phyloP scores from a whole-genome alignment of 768 basidiomycete species.

The Amanita rimosa region DNA sequence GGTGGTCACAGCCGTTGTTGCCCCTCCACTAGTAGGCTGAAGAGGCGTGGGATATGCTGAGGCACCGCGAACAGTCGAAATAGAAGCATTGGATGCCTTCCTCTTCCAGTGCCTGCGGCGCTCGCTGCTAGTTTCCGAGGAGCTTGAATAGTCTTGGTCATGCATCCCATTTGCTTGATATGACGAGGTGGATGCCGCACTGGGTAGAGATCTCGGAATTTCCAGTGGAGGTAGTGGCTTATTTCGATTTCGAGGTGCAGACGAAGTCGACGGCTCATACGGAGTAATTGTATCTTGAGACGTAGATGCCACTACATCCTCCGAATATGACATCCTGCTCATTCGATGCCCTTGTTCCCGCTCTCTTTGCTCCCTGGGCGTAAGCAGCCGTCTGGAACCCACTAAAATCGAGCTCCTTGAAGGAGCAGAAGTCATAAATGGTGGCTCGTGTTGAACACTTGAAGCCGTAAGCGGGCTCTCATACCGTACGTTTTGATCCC shows the following conservation, averaged over 20 bases:
- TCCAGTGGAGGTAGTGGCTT: slow-evolving; percentile 36
- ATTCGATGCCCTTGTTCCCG: not conserved
- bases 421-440: not conserved
- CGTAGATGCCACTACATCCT: slow-evolving; percentile 22
- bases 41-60: slow-evolving; percentile 39
- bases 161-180: slow-evolving; percentile 13
- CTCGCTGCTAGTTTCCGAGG: slow-evolving; percentile 7
- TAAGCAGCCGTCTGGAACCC: slow-evolving; percentile 38
- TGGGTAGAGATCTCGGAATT: slow-evolving; percentile 48
- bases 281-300: slow-evolving; percentile 29
- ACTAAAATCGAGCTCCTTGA: slow-evolving; percentile 12
- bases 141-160: slow-evolving; percentile 8
- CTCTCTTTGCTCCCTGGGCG: slow-evolving; percentile 46
- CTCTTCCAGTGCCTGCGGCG: slow-evolving; percentile 15
- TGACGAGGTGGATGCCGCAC: slow-evolving; percentile 46
- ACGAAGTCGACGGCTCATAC: slow-evolving; percentile 33
- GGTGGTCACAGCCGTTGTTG: slow-evolving; percentile 57
- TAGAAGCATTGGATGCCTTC: slow-evolving; percentile 24
- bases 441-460: slow-evolving; percentile 12
- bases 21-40: slow-evolving; percentile 16
- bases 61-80: slow-evolving; percentile 18
- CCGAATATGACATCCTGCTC: not conserved
- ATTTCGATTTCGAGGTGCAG: slow-evolving; percentile 19
- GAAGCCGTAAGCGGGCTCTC: slow-evolving; percentile 14
- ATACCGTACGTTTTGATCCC: slow-evolving; percentile 10